phyloP scores from a whole-genome alignment of 139 green algal species.

The Nannochloris sp. region DNA sequence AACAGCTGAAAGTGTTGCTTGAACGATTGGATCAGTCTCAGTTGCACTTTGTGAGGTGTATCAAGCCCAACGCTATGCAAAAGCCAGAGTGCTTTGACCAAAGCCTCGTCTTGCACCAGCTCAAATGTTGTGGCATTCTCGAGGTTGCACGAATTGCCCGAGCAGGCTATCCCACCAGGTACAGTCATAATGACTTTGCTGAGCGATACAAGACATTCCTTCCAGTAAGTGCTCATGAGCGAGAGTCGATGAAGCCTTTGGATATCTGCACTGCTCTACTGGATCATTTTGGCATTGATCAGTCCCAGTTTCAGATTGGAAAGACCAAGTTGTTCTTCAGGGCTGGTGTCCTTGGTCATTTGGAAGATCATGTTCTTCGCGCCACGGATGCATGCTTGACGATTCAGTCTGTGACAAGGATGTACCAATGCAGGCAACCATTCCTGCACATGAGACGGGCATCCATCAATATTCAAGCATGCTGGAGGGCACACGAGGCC shows the following conservation, averaged over 20 bases:
- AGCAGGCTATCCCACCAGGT: conserved; percentile 88
- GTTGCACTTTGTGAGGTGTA: conserved; percentile 90
- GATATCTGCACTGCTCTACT: conserved; percentile 49
- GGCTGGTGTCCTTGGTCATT: conserved; percentile 60
- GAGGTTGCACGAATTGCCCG: conserved; percentile 85
- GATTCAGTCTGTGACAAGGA: conserved; percentile 39
- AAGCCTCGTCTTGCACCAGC: conserved; percentile 76
- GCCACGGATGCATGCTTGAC: conserved; percentile 39
- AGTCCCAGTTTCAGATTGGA: conserved; percentile 52
- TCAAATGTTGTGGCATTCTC: conserved; percentile 91
- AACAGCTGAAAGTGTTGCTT: conserved; percentile 71
- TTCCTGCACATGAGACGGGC: conserved; percentile 22
- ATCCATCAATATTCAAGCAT: conserved; percentile 29
- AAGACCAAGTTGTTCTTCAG: conserved; percentile 79
- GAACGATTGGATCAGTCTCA: conserved; percentile 41
- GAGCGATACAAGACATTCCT: conserved; percentile 71
- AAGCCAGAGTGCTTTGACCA: conserved; percentile 56
- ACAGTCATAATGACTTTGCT: conserved; percentile 67
- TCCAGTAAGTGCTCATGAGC: conserved; percentile 8
- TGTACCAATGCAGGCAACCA: conserved; percentile 18
- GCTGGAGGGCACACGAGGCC: conserved; percentile 22
- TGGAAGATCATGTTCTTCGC: conserved; percentile 34
- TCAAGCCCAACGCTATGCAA: conserved; percentile 84
- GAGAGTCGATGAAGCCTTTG: conserved; percentile 6
- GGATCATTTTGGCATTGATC: conserved; percentile 45